phyloP scores from a whole-genome alignment of 1,284 basidiomycete genomes.

The Ceratobasidium sp. region DNA sequence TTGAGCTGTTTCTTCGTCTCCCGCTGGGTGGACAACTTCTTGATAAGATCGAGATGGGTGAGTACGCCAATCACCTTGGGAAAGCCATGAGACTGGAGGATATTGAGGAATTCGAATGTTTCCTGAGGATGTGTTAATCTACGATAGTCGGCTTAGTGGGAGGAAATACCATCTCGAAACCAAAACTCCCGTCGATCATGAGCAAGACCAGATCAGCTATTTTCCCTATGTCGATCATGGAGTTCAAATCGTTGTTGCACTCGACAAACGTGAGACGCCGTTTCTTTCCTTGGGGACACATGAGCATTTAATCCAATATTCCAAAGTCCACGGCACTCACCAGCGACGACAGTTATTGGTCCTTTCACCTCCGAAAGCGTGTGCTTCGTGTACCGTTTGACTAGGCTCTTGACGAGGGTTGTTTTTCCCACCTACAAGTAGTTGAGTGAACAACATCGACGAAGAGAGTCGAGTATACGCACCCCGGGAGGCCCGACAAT shows the following conservation, averaged over 20 bases:
- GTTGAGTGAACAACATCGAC: neutral
- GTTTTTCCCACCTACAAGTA: slow-evolving; percentile 78
- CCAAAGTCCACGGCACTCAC: slow-evolving; percentile 41
- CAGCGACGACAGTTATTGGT: slow-evolving; percentile 91
- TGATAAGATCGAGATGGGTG: slow-evolving; percentile 96
- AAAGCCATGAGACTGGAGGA: slow-evolving; percentile 96
- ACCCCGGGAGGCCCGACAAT: slow-evolving; percentile 96
- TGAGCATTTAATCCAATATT: neutral
- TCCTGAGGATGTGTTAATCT: slow-evolving; percentile 64
- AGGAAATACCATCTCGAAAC: slow-evolving; percentile 91
- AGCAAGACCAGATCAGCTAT: slow-evolving; percentile 94
- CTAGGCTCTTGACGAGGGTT: slow-evolving; percentile 90
- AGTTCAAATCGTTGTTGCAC: slow-evolving; percentile 97
- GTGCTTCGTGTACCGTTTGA: slow-evolving; percentile 94
- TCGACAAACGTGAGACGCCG: slow-evolving; percentile 94
- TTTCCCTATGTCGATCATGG: slow-evolving; percentile 98
- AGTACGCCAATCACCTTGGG: slow-evolving; percentile 98
- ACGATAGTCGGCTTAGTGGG: neutral
- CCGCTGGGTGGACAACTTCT: slow-evolving; percentile 86
- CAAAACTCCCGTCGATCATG: slow-evolving; percentile 98
- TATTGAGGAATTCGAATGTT: slow-evolving; percentile 98
- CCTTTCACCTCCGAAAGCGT: slow-evolving; percentile 90
- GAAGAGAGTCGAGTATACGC: slow-evolving; percentile 39
- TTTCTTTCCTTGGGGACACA: slow-evolving; percentile 68
- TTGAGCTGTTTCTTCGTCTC: slow-evolving; percentile 95